Conservation (phyloP, 345 rosid genomes). For the Durio zibethinus region DNA sequence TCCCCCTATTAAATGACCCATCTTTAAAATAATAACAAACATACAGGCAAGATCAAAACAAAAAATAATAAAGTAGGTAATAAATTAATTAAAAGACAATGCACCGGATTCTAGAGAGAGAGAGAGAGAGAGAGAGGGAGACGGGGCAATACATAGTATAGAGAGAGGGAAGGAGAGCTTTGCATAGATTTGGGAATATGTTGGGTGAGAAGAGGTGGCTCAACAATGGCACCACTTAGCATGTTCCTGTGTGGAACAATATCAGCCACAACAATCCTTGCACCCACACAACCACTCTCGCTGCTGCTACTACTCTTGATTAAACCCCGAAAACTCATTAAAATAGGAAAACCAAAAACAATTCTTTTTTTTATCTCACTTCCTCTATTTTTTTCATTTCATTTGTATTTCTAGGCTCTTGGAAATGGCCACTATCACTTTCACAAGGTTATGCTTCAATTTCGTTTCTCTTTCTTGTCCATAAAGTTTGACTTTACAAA, state of each 20-base stretch:
- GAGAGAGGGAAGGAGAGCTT: conserved; percentile 42
- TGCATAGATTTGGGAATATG: conserved; percentile 33
- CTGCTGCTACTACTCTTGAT: conserved; percentile 16
- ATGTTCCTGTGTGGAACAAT: conserved; percentile 24
- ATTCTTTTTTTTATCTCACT: neutral
- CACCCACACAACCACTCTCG: conserved; percentile 21
- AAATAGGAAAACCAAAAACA: neutral
- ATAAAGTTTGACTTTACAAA: conserved; percentile 18
- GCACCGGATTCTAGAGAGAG: neutral
- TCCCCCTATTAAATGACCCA: conserved; percentile 8
- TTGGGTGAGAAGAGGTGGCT: conserved; percentile 35
- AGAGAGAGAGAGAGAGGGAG: conserved; percentile 31
- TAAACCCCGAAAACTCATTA: conserved; percentile 44
- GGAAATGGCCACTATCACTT: conserved; percentile 20
- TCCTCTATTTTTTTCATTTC: neutral
- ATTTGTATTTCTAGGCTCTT: neutral
- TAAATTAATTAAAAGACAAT: conserved; percentile 16
- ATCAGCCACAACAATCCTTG: conserved; percentile 35
- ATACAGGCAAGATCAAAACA: neutral
- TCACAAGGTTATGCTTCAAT: conserved; percentile 14
- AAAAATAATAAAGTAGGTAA: conserved; percentile 12
- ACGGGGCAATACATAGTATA: conserved; percentile 30
- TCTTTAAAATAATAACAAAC: conserved; percentile 2
- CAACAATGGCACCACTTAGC: conserved; percentile 38
- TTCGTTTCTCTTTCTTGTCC: conserved; percentile 17